A percentile compares a stretch with the other conserved stretches of the same genome.
Evolutionary conservation across 2,329 filamentous ascomycete species (phyloP).

Genomic region (Penicillium sp.): DNA sequence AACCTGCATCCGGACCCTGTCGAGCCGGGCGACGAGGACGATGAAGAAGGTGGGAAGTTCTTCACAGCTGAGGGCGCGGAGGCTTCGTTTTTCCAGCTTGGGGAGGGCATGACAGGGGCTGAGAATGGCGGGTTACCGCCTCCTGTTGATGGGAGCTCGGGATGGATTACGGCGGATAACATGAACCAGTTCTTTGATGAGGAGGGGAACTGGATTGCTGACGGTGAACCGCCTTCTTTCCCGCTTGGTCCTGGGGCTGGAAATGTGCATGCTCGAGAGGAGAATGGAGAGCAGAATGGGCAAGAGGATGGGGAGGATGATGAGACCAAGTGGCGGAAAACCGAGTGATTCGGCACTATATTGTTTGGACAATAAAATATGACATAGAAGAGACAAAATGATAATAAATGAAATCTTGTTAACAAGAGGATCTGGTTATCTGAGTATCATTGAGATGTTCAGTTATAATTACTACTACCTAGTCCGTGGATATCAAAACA

Average conservation of each 20-base stretch:
- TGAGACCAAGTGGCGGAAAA: constrained; percentile 60
- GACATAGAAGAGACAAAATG: neutral
- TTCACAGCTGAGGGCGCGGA: constrained; percentile 23
- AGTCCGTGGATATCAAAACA: constrained; percentile 13
- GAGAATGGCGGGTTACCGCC: constrained; percentile 49
- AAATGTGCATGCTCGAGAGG: constrained; percentile 64
- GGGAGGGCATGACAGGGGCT: constrained; percentile 15
- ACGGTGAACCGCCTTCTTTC: constrained; percentile 46
- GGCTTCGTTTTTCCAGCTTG: constrained; percentile 39
- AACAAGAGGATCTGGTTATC: neutral
- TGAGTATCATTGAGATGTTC: constrained; percentile 3
- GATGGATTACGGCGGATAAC: constrained; percentile 82
- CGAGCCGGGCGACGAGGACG: constrained; percentile 40
- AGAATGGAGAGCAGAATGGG: constrained; percentile 50
- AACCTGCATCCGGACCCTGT: constrained; percentile 54
- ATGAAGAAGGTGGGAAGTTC: constrained; percentile 32
- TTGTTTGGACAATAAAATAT: neutral
- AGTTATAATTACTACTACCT: constrained; percentile 28
- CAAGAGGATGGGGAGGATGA: constrained; percentile 43
- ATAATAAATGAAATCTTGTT: no score
- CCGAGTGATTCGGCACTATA: constrained; percentile 31
- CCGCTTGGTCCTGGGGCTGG: constrained; percentile 63
- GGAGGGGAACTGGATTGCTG: constrained; percentile 75
- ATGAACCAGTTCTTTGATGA: constrained; percentile 81
- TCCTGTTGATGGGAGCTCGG: constrained; percentile 53